Conservation (phyloP, 2,329 filamentous ascomycete genomes). For the Pseudodiploospora longispora region DNA sequence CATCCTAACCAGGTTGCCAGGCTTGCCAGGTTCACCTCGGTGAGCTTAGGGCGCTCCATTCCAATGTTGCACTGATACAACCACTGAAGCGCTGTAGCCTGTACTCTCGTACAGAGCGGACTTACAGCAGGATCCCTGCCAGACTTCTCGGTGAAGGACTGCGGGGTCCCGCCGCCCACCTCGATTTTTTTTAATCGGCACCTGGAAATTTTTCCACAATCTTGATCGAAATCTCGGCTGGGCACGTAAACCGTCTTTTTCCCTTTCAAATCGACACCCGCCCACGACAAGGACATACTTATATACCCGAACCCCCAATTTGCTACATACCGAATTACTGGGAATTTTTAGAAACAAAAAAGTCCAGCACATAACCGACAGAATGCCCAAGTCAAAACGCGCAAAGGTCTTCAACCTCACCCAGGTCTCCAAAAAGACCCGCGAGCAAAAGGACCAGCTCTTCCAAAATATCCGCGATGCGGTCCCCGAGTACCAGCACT, state of each 20-base stretch:
- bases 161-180: conserved; percentile 19
- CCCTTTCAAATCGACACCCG: too few species aligned
- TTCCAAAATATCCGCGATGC: conserved; percentile 83
- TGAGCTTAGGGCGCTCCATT: too few species aligned
- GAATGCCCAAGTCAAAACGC: conserved; percentile 96
- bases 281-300: too few species aligned
- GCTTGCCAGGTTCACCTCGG: too few species aligned
- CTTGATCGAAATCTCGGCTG: conserved; percentile 18
- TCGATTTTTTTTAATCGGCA: conserved; percentile 16
- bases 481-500: conserved; percentile 77
- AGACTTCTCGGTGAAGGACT: conserved; percentile 15
- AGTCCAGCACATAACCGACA: conserved; percentile 19
- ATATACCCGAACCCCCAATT: conserved; percentile 3
- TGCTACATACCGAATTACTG: background rate
- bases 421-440: conserved; percentile 84
- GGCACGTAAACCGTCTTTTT: too few species aligned
- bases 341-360: background rate
- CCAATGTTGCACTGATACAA: too few species aligned
- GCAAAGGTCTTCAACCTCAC: conserved; percentile 82
- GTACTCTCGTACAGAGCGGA: background rate
- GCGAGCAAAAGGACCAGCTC: conserved; percentile 84
- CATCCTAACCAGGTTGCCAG: too few species aligned
- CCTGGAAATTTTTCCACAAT: conserved; percentile 25
- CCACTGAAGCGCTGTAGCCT: background rate
- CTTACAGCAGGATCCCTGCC: too few species aligned